Evolutionary conservation across 169 alveolate genomes (phyloP), one percentile per base, ranked within the genome.

Genomic region (Plasmodium relictum): DNA sequence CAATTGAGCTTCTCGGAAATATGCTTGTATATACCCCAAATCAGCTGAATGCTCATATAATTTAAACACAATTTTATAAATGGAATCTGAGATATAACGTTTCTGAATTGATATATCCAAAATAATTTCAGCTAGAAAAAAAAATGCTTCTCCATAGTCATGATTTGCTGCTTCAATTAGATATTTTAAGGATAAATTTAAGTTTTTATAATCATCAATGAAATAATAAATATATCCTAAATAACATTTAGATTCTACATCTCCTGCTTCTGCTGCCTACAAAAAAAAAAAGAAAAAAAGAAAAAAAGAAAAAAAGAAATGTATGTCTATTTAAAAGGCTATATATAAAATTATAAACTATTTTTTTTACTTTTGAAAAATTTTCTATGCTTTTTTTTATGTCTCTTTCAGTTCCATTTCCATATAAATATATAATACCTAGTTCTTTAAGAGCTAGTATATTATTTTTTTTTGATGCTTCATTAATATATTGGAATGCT

Each of bases 221-320:
- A 86, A 86, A 41, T 86, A 86, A 48, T 70, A 86, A 22, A 86
- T 86, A 26, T 70, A 86, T 37, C 92, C 92, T 42, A 86, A 54
- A 52, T 86, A 86, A n/a, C 92, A 86, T 48, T 86, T 69, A 26
- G 92, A 69, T 22, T 86, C 92, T 5, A 86, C 92, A 37, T 86
- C 92, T 6, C 92, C 92, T 16, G 88, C 92, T 9, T 73, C 72
- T 18, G 92, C 92, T 48, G 92, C 92, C 87, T 85, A 6, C 14
- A 22, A 9, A 59, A 31, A 26, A 56, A 14, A 65, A 14, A n/a
- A 39, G 14, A 54, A 9, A 52, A 24, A 9, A 6, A 7, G n/a
- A 41, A 18, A n/a, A 45, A 18, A 68, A 41, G 20, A 42, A 68
- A n/a, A 16, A 68, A 2, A 52, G 48, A 0, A 20, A 70, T 4